These are phyloP conservation scores for Cryoendolithus antarcticus DNA, from an alignment of 2,329 filamentous ascomycete species.

Conservation along the genomic window DNA sequence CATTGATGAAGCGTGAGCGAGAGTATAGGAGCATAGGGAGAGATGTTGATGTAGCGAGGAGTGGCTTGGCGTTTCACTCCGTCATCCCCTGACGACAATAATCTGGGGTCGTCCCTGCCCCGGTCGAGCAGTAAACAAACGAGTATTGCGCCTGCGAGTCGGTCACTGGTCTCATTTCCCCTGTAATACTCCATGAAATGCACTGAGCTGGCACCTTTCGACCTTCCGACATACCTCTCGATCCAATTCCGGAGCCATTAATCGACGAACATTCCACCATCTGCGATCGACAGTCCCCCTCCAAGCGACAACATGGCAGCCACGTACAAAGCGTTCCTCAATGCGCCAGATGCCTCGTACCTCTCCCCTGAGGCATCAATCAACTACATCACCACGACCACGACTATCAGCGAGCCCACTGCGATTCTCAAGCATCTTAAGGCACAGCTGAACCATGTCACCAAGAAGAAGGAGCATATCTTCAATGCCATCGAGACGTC, in stretches of 20 bases:
- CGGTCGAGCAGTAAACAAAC: too few relatives aligned
- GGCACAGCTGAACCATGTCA: constrained; percentile 58
- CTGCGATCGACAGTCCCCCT: neutral
- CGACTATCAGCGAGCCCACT: constrained; percentile 54
- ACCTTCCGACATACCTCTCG: too few relatives aligned
- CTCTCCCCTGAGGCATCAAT: constrained; percentile 35
- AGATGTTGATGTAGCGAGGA: too few relatives aligned
- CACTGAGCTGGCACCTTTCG: too few relatives aligned
- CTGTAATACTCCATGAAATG: too few relatives aligned
- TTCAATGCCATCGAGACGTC: constrained; percentile 61
- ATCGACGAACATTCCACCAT: neutral
- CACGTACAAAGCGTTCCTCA: constrained; percentile 34
- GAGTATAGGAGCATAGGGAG: too few relatives aligned
- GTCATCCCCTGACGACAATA: too few relatives aligned
- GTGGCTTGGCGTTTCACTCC: too few relatives aligned
- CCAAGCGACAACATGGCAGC: constrained; percentile 23
- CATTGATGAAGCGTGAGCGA: too few relatives aligned
- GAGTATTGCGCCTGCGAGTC: too few relatives aligned
- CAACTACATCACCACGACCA: constrained; percentile 85
- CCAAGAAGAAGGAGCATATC: constrained; percentile 70
- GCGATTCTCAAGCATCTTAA: constrained; percentile 75
- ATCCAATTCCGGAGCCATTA: neutral
- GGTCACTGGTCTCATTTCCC: too few relatives aligned
- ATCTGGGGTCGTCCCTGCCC: too few relatives aligned
- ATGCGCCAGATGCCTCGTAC: constrained; percentile 28